Evolutionary conservation across 495 filamentous ascomycete species (phyloP).

Genomic region (Talaromyces ruber): DNA sequence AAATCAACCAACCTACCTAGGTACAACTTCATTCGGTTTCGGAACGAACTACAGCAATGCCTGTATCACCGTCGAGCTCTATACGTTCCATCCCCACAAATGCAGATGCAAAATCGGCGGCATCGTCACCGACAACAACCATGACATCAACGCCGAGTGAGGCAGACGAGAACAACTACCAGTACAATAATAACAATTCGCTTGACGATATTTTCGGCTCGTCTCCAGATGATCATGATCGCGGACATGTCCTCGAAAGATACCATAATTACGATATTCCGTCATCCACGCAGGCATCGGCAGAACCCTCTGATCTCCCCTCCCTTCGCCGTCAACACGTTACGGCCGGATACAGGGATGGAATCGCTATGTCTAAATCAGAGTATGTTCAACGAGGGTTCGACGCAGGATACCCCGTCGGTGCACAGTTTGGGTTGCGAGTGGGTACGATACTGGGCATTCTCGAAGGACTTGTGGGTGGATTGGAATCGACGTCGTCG

Average conservation of each 20-base stretch:
- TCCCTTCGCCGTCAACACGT: slow-evolving; percentile 64
- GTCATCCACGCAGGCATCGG: background rate
- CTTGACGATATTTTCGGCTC: slow-evolving; percentile 42
- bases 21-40: background rate
- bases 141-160: slow-evolving; percentile 16
- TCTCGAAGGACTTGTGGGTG: slow-evolving; percentile 52
- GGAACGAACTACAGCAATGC: background rate
- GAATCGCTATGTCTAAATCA: slow-evolving; percentile 64
- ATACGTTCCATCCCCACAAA: background rate
- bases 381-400: slow-evolving; percentile 71
- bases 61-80: slow-evolving; percentile 1
- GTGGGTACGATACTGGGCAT: slow-evolving; percentile 64
- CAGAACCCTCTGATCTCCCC: slow-evolving; percentile 62
- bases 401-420: slow-evolving; percentile 77
- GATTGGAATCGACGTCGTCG: slow-evolving; percentile 15
- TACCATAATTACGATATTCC: background rate
- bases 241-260: background rate
- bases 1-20: background rate
- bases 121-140: slow-evolving; percentile 19
- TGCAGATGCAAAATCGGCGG: slow-evolving; percentile 1
- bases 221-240: slow-evolving; percentile 16
- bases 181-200: slow-evolving; percentile 18
- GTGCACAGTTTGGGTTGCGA: slow-evolving; percentile 64
- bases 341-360: slow-evolving; percentile 86
- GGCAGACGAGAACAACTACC: slow-evolving; percentile 7